Evolutionary conservation across 73 alveolate genomes (phyloP), one percentile per base, ranked within the genome.

Genomic region (Paraurostyla sp.): DNA sequence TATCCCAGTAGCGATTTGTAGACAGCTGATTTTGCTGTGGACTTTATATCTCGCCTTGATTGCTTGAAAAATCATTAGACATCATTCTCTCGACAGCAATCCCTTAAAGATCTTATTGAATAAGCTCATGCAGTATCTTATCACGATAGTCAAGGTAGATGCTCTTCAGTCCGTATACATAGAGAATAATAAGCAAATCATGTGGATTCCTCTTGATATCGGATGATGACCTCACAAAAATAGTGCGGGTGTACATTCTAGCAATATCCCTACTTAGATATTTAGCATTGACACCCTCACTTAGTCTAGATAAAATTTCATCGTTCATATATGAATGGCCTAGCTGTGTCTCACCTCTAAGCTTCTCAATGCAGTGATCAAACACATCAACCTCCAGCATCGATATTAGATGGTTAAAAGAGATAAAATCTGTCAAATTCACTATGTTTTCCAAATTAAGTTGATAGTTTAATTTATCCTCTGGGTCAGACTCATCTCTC

Each of bases 261-360:
- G 69, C 49, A 13, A 73, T 50, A 48, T 73, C 71, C 42, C 71
- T 50, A 43, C 87, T 50, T 50, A 50, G 30, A 45, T 73, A 73
- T 27, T 73, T 73, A 22, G 87, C 87, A 73, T 73, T 73, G 7
- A 73, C 71, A 73, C 87, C 46, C 56, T 78, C 89, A 43, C 65
- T 36, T 52, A 78, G 30, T 29, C 78, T 50, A 13, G 73, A 51
- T 29, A 51, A 27, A 51, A 48, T 78, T 36, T 78, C 89, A 49
- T 78, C 76, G 62, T 54, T 6, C 43, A 52, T 50, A 33, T 78
- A 36, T 11, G 27, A 7, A 15, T 43, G 46, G 0, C 89, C 78
- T 15, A 78, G 3, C 0, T 54, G 52, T 27, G 80, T 78, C 52
- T 78, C 89, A 7, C 50, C 4, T 29, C 89, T 49, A 2, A 78